Evolutionary conservation across 1,284 basidiomycete genomes (phyloP).

Genomic region (Ustilago hordei): DNA sequence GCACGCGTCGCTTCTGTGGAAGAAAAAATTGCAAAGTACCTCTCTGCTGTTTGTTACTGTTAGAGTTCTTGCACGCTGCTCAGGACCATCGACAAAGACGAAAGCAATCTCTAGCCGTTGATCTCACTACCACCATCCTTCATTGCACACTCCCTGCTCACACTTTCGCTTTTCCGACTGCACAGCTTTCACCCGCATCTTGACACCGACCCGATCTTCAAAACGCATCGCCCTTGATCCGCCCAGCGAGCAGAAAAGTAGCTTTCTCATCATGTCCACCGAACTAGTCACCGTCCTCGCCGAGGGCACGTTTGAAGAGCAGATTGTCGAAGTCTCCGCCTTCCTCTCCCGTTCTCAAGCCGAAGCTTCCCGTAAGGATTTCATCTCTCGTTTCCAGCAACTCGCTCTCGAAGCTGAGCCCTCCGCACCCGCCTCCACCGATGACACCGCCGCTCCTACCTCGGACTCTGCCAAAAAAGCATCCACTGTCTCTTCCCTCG

Average conservation of each 20-base stretch:
- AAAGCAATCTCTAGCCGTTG: neutral
- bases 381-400: slow-evolving; percentile 50
- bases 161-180: neutral
- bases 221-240: neutral
- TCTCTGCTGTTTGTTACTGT: neutral
- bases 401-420: slow-evolving; percentile 56
- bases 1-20: neutral
- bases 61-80: neutral
- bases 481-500: slow-evolving; percentile 48
- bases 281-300: slow-evolving; percentile 66
- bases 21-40: neutral
- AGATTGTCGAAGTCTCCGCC: slow-evolving; percentile 59
- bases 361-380: slow-evolving; percentile 60
- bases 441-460: slow-evolving; percentile 9
- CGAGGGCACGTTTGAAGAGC: slow-evolving; percentile 65
- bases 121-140: neutral
- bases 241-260: too few species aligned
- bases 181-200: neutral
- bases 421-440: slow-evolving; percentile 8
- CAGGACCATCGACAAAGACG: neutral
- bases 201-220: neutral
- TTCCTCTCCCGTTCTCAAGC: slow-evolving; percentile 61
- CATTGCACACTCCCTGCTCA: neutral
- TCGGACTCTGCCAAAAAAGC: slow-evolving; percentile 41
- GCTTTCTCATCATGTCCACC: slow-evolving; percentile 44